A percentile compares a stretch with the other conserved stretches of the same genome.
phyloP scores from a whole-genome alignment of 768 basidiomycete genomes.

The Paxillus ammoniavirescens region DNA sequence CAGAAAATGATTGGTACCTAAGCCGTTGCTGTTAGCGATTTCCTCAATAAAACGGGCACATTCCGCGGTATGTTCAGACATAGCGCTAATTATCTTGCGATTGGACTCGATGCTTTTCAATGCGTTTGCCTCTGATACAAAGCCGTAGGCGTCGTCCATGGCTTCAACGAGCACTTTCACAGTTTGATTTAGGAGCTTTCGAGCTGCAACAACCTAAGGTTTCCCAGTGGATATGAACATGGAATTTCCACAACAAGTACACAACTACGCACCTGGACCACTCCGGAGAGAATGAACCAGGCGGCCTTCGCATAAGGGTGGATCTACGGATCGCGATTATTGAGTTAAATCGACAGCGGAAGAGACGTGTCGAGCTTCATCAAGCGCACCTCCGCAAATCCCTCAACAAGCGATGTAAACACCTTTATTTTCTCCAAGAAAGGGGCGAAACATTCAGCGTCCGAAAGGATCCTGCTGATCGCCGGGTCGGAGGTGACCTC shows the following conservation, averaged over 20 bases:
- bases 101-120: neutral
- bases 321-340: neutral
- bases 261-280: neutral
- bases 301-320: constrained; percentile 2
- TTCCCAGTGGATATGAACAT: neutral
- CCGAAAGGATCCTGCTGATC: neutral
- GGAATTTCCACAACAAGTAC: neutral
- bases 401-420: too few relatives aligned
- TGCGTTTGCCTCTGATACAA: neutral
- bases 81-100: neutral
- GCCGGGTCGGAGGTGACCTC: neutral
- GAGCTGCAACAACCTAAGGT: neutral
- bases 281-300: neutral
- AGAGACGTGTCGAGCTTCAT: neutral
- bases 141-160: neutral
- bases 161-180: neutral
- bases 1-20: too few relatives aligned
- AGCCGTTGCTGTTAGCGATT: too few relatives aligned
- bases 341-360: neutral
- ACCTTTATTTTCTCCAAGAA: neutral
- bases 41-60: constrained; percentile 27
- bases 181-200: neutral
- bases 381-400: too few relatives aligned
- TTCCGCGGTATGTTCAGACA: constrained; percentile 23
- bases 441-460: neutral